A percentile compares a stretch with the other conserved stretches of the same genome.
Conservation (phyloP, 768 basidiomycete genomes). For the Hygrophoropsis aurantiaca region DNA sequence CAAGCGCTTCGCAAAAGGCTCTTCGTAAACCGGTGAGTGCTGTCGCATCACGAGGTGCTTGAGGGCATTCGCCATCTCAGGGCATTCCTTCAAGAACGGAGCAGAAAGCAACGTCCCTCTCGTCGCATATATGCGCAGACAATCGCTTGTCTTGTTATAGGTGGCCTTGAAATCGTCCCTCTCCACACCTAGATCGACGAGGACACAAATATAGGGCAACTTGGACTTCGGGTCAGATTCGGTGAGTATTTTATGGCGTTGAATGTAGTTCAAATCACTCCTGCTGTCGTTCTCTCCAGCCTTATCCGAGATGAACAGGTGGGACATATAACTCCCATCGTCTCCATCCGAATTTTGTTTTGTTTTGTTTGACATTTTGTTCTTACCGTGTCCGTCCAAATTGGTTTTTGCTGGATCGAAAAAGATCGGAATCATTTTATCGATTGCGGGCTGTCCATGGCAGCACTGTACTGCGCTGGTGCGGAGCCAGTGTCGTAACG, state of each 20-base stretch:
- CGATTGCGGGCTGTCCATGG: conserved; percentile 8
- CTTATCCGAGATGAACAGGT: conserved; percentile 19
- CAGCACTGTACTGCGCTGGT: conserved; percentile 17
- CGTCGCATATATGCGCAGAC: conserved; percentile 1
- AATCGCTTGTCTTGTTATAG: neutral
- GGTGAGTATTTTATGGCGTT: neutral
- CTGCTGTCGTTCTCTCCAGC: neutral
- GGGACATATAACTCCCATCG: neutral
- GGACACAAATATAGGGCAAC: conserved; percentile 1
- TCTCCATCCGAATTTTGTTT: neutral
- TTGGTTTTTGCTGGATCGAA: too few relatives aligned
- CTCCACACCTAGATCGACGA: neutral
- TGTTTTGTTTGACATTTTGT: too few relatives aligned
- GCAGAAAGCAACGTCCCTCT: neutral
- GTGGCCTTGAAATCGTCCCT: neutral
- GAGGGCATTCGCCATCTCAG: too few relatives aligned
- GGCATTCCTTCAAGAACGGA: neutral
- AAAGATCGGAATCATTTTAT: conserved; percentile 14
- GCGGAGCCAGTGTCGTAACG: conserved; percentile 11
- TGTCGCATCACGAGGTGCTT: too few relatives aligned
- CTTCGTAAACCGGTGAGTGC: too few relatives aligned
- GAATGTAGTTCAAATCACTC: neutral
- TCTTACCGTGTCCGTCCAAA: too few relatives aligned
- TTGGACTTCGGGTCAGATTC: neutral
- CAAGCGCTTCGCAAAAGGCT: too few relatives aligned